Evolutionary conservation across 2,329 filamentous ascomycete species (phyloP).

Genomic region (Trichoderma aggressivum): DNA sequence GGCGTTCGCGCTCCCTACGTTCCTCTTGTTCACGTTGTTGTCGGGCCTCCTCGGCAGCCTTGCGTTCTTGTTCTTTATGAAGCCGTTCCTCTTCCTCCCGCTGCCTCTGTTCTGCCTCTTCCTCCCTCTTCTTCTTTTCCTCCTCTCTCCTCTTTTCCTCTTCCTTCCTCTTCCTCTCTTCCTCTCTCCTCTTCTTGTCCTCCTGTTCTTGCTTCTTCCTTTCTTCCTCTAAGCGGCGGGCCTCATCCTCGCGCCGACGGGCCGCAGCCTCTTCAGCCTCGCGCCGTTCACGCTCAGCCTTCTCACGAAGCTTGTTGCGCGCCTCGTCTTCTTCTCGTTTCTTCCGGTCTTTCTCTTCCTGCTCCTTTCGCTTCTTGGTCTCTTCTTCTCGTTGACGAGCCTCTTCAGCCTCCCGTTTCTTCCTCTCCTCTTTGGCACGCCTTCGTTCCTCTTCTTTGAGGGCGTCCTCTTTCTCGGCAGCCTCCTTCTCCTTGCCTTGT

Average conservation of each 20-base stretch:
- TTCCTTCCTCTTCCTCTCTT: conserved; percentile 36
- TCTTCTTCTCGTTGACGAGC: conserved; percentile 31
- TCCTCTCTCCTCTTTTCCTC: conserved; percentile 36
- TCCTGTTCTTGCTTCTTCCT: conserved; percentile 37
- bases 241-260: conserved; percentile 39
- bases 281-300: conserved; percentile 36
- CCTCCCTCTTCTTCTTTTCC: conserved; percentile 32
- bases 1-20: conserved; percentile 47
- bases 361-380: conserved; percentile 33
- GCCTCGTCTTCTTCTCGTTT: conserved; percentile 39
- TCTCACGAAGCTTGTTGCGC: conserved; percentile 29
- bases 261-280: conserved; percentile 37
- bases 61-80: conserved; percentile 44
- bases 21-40: conserved; percentile 51
- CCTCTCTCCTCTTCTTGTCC: conserved; percentile 34
- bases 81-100: conserved; percentile 47
- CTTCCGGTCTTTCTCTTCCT: conserved; percentile 37
- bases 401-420: conserved; percentile 33
- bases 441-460: conserved; percentile 30
- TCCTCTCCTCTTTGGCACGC: conserved; percentile 37
- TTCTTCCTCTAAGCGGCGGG: conserved; percentile 38
- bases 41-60: conserved; percentile 48
- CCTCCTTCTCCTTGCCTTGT: conserved; percentile 31
- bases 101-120: conserved; percentile 36
- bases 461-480: conserved; percentile 36